Percentiles rank a stretch among this genome's conserved stretches.
Conservation (phyloP, 805 yeast species). For the Metschnikowia kofuensis region DNA sequence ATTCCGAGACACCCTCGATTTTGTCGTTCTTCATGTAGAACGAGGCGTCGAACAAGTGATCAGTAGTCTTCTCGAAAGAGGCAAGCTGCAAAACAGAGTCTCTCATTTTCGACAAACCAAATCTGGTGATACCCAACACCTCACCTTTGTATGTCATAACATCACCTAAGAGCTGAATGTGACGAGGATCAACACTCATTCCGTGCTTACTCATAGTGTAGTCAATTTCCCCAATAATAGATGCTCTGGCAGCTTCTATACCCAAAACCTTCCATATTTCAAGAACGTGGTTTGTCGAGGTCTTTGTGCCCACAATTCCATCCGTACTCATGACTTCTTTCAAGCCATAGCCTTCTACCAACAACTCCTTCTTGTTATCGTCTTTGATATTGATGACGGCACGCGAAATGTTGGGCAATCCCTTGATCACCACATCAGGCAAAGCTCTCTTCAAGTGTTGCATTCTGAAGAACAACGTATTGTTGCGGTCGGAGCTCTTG, state of each 20-base stretch:
- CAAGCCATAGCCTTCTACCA: conserved; percentile 97
- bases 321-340: conserved; percentile 97
- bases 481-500: conserved; percentile 31
- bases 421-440: conserved; percentile 89
- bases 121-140: conserved; percentile 95
- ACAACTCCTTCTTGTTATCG: conserved; percentile 80
- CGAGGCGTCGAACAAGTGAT: conserved; percentile 96
- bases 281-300: conserved; percentile 86
- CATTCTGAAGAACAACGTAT: conserved; percentile 78
- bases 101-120: conserved; percentile 97
- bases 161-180: conserved; percentile 93
- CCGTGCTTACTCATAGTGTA: conserved; percentile 99
- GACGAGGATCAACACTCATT: conserved; percentile 99
- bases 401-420: conserved; percentile 84
- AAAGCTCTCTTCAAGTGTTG: conserved; percentile 83
- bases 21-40: conserved; percentile 95
- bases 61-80: conserved; percentile 96
- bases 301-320: conserved; percentile 86
- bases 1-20: conserved; percentile 96
- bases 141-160: conserved; percentile 99
- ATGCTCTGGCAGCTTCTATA: conserved; percentile 94
- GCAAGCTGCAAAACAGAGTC: conserved; percentile 97
- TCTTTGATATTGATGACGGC: conserved; percentile 94
- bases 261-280: conserved; percentile 90
- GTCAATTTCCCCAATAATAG: conserved; percentile 91